Evolutionary conservation across 129 eudicot genomes (phyloP).

Genomic region (Dittrichia graveolens): DNA sequence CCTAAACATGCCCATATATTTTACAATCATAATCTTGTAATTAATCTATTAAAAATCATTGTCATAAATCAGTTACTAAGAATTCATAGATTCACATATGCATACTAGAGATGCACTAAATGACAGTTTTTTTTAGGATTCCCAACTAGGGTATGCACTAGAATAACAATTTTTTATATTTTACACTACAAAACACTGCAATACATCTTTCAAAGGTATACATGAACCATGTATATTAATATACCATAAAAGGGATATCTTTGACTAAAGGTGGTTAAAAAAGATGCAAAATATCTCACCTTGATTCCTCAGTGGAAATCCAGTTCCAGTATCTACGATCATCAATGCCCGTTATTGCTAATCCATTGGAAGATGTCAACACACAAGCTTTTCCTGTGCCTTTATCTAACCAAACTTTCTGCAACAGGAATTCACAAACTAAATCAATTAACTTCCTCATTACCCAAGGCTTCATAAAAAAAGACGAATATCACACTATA

Average conservation of each 20-base stretch:
- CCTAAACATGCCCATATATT: too few species aligned
- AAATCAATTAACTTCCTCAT: conserved; percentile 27
- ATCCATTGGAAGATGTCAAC: conserved; percentile 67
- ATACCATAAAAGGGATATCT: too few species aligned
- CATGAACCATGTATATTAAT: too few species aligned
- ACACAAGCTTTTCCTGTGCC: conserved; percentile 73
- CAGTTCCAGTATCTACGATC: conserved; percentile 91
- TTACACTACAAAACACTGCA: too few species aligned
- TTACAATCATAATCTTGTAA: too few species aligned
- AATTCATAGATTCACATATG: neutral
- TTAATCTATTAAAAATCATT: too few species aligned
- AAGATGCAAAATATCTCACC: conserved; percentile 53
- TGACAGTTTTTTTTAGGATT: neutral
- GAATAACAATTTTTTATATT: too few species aligned
- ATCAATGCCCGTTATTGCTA: conserved; percentile 87
- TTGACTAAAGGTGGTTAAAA: neutral
- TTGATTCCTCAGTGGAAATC: conserved; percentile 74
- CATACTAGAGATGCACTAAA: neutral
- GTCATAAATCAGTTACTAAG: neutral
- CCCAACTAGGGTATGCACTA: neutral
- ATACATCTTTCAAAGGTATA: too few species aligned
- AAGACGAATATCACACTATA: neutral
- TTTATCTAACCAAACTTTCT: conserved; percentile 93
- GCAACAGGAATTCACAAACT: conserved; percentile 32
- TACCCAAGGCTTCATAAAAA: neutral